Conservation (phyloP, 352 stramenopile genomes). For the Phytophthora sp. region DNA sequence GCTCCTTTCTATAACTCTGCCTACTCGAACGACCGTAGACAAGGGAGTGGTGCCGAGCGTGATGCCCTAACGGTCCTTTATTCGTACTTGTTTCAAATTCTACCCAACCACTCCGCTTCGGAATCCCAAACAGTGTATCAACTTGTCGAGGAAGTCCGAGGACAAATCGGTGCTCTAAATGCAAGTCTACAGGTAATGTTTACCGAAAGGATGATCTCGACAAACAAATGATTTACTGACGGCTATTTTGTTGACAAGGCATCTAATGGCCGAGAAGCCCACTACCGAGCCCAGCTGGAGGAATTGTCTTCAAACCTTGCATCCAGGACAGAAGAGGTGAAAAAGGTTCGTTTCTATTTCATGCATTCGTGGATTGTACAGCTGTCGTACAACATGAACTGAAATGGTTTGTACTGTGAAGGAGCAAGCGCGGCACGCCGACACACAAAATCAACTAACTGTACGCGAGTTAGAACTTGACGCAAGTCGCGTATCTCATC, state of each 20-base stretch:
- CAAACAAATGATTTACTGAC: neutral
- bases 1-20: slow-evolving; percentile 9
- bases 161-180: slow-evolving; percentile 28
- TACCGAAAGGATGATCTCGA: neutral
- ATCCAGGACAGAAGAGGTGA: slow-evolving; percentile 23
- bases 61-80: slow-evolving; percentile 35
- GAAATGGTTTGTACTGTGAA: slow-evolving; percentile 4
- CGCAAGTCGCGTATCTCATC: slow-evolving; percentile 37
- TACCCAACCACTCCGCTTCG: slow-evolving; percentile 12
- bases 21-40: slow-evolving; percentile 6
- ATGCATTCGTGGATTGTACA: neutral
- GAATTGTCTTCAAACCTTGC: slow-evolving; percentile 18
- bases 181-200: slow-evolving; percentile 35
- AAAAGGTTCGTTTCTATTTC: slow-evolving; percentile 24
- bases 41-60: slow-evolving; percentile 12
- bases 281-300: slow-evolving; percentile 28
- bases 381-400: slow-evolving; percentile 4
- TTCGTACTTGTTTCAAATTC: slow-evolving; percentile 31
- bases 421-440: slow-evolving; percentile 24
- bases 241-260: slow-evolving; percentile 4
- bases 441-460: slow-evolving; percentile 33
- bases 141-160: slow-evolving; percentile 32
- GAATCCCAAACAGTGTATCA: slow-evolving; percentile 38
- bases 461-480: slow-evolving; percentile 45
- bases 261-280: slow-evolving; percentile 29